A percentile compares a stretch with the other conserved stretches of the same genome.
Conservation (phyloP, 352 stramenopile genomes). For the Peronospora belbahrii region DNA sequence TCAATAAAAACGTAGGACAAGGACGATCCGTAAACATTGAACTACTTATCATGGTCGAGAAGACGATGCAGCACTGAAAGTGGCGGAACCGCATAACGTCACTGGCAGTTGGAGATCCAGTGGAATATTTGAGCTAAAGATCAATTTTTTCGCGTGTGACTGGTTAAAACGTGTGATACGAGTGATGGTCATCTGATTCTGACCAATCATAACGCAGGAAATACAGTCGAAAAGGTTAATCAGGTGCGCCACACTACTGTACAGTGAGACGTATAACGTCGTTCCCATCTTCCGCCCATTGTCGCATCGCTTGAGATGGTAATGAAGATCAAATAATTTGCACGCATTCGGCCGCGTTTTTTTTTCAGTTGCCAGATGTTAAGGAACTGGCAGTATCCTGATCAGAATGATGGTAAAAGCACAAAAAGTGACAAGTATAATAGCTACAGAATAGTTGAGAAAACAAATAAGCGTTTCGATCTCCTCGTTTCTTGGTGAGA, state of each 20-base stretch:
- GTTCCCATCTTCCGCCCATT: constrained; percentile 13
- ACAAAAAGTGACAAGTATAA: no score
- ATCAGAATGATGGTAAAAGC: constrained; percentile 7
- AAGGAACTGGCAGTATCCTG: no score
- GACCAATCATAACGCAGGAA: constrained; percentile 3
- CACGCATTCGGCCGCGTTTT: no score
- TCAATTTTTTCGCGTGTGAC: constrained; percentile 2
- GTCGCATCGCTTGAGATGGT: constrained; percentile 7
- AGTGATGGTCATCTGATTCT: constrained; percentile 4
- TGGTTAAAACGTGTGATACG: constrained; percentile 3
- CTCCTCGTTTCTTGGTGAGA: no score
- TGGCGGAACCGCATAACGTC: constrained; percentile 7
- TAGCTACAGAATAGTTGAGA: no score
- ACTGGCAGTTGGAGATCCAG: constrained; percentile 20
- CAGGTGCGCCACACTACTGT: constrained; percentile 10
- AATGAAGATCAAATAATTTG: no score
- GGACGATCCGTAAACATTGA: constrained; percentile 20
- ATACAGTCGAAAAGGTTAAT: constrained; percentile 6
- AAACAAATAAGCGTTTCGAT: no score
- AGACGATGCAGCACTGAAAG: not conserved
- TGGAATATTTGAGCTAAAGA: constrained; percentile 17
- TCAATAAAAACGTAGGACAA: constrained; percentile 20
- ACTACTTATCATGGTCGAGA: not conserved
- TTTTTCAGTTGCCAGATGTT: no score
- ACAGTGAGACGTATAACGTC: constrained; percentile 15